phyloP scores from a whole-genome alignment of 495 filamentous ascomycete genomes.

The Hypoxylon fuscum region DNA sequence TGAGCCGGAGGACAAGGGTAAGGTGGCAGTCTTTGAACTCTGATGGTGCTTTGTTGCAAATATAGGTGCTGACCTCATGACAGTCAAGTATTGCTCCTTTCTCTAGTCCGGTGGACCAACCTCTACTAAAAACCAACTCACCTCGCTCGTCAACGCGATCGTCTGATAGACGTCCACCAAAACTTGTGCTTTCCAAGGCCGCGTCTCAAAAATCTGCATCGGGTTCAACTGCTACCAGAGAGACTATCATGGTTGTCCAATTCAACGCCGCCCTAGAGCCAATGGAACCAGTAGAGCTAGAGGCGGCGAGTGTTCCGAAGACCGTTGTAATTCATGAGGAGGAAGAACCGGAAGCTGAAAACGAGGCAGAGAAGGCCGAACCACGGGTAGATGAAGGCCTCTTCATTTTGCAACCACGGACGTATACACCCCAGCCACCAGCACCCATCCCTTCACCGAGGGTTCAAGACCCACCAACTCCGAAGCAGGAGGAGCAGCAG shows the following conservation, averaged over 20 bases:
- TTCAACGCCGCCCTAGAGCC: constrained; percentile 27
- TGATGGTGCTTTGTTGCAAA: constrained; percentile 4
- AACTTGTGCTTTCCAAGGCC: constrained; percentile 22
- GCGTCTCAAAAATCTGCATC: constrained; percentile 26
- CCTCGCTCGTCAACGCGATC: constrained; percentile 26
- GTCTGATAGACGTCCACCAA: constrained; percentile 24
- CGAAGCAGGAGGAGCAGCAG: constrained; percentile 30
- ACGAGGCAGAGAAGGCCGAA: constrained; percentile 23
- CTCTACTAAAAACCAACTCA: constrained; percentile 29
- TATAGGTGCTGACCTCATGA: constrained; percentile 19
- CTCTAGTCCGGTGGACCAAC: constrained; percentile 23
- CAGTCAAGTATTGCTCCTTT: constrained; percentile 31
- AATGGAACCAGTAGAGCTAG: constrained; percentile 29
- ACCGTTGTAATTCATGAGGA: constrained; percentile 14
- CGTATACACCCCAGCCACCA: constrained; percentile 62
- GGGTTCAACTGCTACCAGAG: constrained; percentile 23
- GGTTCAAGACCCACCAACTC: constrained; percentile 33
- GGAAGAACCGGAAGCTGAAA: constrained; percentile 28
- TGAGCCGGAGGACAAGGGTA: constrained; percentile 71
- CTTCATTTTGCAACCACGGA: constrained; percentile 61
- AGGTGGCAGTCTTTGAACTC: constrained; percentile 25
- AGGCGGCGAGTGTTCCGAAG: constrained; percentile 26
- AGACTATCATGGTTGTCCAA: constrained; percentile 35
- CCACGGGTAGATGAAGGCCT: constrained; percentile 47
- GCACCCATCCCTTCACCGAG: constrained; percentile 57